Evolutionary conservation across 2,329 filamentous ascomycete species (phyloP).

Genomic region (Allantophomopsis lycopodina): DNA sequence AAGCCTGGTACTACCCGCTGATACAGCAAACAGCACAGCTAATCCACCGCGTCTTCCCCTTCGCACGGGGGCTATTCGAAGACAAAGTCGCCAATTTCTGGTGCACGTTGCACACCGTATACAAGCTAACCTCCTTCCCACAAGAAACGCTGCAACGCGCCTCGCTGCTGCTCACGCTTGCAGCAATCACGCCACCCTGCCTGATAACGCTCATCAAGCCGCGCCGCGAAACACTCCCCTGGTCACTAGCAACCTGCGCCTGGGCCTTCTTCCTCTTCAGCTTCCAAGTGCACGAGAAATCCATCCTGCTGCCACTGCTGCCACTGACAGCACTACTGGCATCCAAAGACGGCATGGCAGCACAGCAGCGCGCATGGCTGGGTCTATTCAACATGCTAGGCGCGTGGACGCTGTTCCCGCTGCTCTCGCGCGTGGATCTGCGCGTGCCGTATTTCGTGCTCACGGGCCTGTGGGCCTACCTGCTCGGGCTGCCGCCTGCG

Average conservation of each 20-base stretch:
- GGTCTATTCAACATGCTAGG: constrained; percentile 90
- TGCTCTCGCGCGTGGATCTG: constrained; percentile 75
- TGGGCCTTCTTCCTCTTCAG: constrained; percentile 98
- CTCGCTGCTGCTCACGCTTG: constrained; percentile 61
- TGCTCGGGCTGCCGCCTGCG: constrained; percentile 74
- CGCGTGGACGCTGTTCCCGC: constrained; percentile 85
- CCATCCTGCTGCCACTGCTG: constrained; percentile 78
- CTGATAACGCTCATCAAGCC: constrained; percentile 68
- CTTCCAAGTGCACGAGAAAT: constrained; percentile 98
- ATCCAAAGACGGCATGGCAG: constrained; percentile 62
- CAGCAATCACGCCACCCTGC: constrained; percentile 68
- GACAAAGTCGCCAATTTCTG: constrained; percentile 98
- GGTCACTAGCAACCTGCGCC: constrained; percentile 69
- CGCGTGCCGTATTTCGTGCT: constrained; percentile 74
- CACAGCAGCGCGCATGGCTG: constrained; percentile 73
- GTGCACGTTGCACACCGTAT: constrained; percentile 80
- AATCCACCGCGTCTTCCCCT: constrained; percentile 88
- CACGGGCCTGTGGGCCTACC: constrained; percentile 78
- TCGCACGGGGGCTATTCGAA: constrained; percentile 90
- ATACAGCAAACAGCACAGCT: constrained; percentile 71
- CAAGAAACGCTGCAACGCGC: constrained; percentile 58
- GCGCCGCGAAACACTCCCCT: constrained; percentile 60
- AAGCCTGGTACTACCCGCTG: constrained; percentile 59
- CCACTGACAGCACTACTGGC: constrained; percentile 86
- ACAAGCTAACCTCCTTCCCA: constrained; percentile 73